Evolutionary conservation across 192 early-diverging fungal genomes (phyloP).

Genomic region (Coemansia biformis): DNA sequence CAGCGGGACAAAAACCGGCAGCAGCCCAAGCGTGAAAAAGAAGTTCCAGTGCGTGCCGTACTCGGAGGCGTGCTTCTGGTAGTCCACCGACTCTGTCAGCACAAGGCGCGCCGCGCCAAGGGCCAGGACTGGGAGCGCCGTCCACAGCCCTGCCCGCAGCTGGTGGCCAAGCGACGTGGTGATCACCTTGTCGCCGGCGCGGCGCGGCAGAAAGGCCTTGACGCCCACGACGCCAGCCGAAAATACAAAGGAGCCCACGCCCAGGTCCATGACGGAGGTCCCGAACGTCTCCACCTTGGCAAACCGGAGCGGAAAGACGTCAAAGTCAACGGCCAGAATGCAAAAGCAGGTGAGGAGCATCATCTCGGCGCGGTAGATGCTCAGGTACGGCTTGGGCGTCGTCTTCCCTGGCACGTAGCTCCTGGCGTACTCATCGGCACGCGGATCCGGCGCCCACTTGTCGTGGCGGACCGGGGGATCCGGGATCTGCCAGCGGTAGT

Average conservation of each 20-base stretch:
- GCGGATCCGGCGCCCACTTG: conserved; percentile 50
- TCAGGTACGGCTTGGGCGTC: conserved; percentile 54
- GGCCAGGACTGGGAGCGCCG: conserved; percentile 60
- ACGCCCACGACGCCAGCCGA: conserved; percentile 81
- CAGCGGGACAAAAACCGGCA: conserved; percentile 73
- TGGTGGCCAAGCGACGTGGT: conserved; percentile 23
- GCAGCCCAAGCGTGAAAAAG: conserved; percentile 85
- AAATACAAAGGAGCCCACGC: conserved; percentile 91
- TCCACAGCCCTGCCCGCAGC: conserved; percentile 51
- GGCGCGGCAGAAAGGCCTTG: conserved; percentile 51
- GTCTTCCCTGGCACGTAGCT: conserved; percentile 29
- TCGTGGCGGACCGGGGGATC: conserved; percentile 32
- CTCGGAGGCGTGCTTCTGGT: conserved; percentile 91
- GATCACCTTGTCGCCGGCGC: conserved; percentile 16
- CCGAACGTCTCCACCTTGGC: conserved; percentile 92
- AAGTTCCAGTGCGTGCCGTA: conserved; percentile 99
- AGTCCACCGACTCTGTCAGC: conserved; percentile 75
- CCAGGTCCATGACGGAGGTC: conserved; percentile 90
- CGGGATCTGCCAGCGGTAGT: conserved; percentile 44
- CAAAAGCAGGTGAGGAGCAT: conserved; percentile 76
- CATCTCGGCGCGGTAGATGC: conserved; percentile 68
- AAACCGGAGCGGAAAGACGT: conserved; percentile 78
- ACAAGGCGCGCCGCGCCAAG: conserved; percentile 71
- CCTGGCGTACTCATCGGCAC: conserved; percentile 28
- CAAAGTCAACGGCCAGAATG: conserved; percentile 94